Percentiles rank a stretch among this genome's conserved stretches.
These are phyloP conservation scores for Cladorrhinum sp. DNA, from an alignment of 2,329 filamentous ascomycete genomes.

Conservation along the genomic window DNA sequence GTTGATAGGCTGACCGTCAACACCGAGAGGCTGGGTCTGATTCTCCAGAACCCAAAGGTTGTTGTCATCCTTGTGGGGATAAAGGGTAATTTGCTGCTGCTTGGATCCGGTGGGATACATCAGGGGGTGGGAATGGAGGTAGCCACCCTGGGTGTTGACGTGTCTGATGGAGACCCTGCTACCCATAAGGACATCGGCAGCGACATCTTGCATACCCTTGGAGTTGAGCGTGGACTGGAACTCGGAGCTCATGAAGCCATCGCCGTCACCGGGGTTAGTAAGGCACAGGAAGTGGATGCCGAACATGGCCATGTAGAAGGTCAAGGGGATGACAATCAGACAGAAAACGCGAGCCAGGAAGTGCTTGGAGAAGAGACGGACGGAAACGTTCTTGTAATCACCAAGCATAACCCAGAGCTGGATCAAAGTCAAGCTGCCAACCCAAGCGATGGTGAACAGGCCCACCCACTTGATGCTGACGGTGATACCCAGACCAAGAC, in stretches of 20 bases:
- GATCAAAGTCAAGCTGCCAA: conserved; percentile 82
- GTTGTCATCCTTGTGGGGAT: conserved; percentile 99
- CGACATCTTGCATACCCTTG: conserved; percentile 93
- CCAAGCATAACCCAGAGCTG: conserved; percentile 95
- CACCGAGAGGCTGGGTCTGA: conserved; percentile 82
- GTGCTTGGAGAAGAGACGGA: conserved; percentile 88
- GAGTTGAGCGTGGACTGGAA: conserved; percentile 97
- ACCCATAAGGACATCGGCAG: conserved; percentile 86
- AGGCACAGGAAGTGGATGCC: conserved; percentile 93
- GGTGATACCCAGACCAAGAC: conserved; percentile 83
- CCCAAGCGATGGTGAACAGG: conserved; percentile 97
- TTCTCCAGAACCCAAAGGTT: conserved; percentile 95
- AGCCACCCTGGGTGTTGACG: conserved; percentile 95
- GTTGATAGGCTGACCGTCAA: conserved; percentile 71
- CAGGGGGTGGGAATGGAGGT: conserved; percentile 91
- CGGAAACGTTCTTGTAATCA: conserved; percentile 79
- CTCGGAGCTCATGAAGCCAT: conserved; percentile 99
- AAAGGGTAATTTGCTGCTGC: conserved; percentile 97
- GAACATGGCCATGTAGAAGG: conserved; percentile 97
- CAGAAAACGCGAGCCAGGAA: conserved; percentile 88
- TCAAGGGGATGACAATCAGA: conserved; percentile 80
- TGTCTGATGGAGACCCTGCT: conserved; percentile 85
- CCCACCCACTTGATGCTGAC: conserved; percentile 99
- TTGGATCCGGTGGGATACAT: conserved; percentile 99
- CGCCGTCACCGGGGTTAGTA: conserved; percentile 90